Base-by-base conservation (phyloP, 2,329 filamentous ascomycete genomes). In the Sphaerulina populicola region DNA sequence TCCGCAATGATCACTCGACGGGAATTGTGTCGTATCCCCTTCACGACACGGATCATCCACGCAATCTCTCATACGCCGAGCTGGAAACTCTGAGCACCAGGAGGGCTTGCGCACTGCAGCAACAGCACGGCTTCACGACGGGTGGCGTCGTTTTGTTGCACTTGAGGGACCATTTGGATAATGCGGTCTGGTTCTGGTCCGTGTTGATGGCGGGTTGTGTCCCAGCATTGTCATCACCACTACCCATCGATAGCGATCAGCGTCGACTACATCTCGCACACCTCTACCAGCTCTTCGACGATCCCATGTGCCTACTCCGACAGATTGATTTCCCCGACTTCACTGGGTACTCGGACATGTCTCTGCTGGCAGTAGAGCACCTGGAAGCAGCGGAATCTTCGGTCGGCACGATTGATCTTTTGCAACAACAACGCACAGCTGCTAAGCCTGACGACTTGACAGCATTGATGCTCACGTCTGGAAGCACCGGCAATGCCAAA, bases 181-280 rank as follows among this genome's bases (percentile, higher is more conserved):
- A 57, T n/a, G 65, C 72, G 7, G 42, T 64, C n/a, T 74, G 69
- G 70, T 69, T 72, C 48, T 74, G 71, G 71, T 54, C 68, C 0
- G 60, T 64, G 1, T 52, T 69, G 2, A 45, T 64, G 11, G 69
- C 68, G 0, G 67, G 68, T 5, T 60, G 61, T 21, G 47, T 71
- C 4, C 71, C 71, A 5, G 66, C 63, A 12, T 64, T 72, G n/a
- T 71, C 67, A 1, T 62, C 66, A 2, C 57, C 66, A 3, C 58
- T 72, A 7, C 55, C 59, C 21, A 63, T 65, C 27, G 62, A 66
- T 46, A 15, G 46, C 1, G 56, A 57, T 10, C 61, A 60, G 9
- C 61, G 68, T 6, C 38, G 52, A 35, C 57, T 58, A 14, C 68
- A 71, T 45, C 47, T 72, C 12, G 15, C 52, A 0, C 64, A 67